phyloP scores from a whole-genome alignment of 2,329 filamentous ascomycete genomes.

The Colletotrichum zoysiae region DNA sequence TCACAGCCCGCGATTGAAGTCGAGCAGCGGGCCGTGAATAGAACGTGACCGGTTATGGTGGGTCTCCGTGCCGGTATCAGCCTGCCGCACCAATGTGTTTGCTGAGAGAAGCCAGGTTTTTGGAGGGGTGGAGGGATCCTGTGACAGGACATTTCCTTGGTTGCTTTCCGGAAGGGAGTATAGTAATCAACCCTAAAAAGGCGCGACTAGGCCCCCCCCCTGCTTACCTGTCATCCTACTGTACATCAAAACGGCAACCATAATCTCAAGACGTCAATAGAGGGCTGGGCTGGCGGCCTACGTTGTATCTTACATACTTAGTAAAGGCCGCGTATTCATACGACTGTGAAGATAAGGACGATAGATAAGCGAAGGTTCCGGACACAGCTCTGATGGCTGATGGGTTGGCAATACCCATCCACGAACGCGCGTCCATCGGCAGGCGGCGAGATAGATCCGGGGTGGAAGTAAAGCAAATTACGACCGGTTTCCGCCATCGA shows the following conservation, averaged over 20 bases:
- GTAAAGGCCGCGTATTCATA: background rate
- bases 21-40: slow-evolving; percentile 24
- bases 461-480: background rate
- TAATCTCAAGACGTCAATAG: slow-evolving; percentile 1
- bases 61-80: slow-evolving; percentile 32
- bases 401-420: background rate
- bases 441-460: background rate
- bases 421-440: background rate
- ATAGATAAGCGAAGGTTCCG: background rate
- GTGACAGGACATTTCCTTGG: slow-evolving; percentile 25
- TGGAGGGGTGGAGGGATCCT: slow-evolving; percentile 10
- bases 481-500: background rate
- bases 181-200: slow-evolving; percentile 8
- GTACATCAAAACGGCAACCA: slow-evolving; percentile 17
- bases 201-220: slow-evolving; percentile 5
- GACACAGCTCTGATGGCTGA: background rate
- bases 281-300: background rate
- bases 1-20: slow-evolving; percentile 29
- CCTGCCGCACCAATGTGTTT: slow-evolving; percentile 19
- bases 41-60: slow-evolving; percentile 37
- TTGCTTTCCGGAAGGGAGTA: slow-evolving; percentile 4
- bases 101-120: slow-evolving; percentile 2
- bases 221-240: slow-evolving; percentile 27
- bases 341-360: background rate
- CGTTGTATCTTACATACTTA: slow-evolving; percentile 1